phyloP scores from a whole-genome alignment of 495 filamentous ascomycete species.

The Penicillium silybi region DNA sequence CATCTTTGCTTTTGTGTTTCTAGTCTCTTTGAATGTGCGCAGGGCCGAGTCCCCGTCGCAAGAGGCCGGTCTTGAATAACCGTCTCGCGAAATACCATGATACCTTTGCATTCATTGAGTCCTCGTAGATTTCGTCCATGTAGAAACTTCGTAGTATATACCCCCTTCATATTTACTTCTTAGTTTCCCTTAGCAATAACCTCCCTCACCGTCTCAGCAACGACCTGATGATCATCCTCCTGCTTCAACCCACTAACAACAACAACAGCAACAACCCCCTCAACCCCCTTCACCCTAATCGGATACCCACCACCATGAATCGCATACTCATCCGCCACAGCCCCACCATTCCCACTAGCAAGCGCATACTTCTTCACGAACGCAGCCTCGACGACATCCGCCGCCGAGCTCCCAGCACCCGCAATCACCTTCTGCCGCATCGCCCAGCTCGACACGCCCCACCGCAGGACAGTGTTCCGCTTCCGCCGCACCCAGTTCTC shows the following conservation, averaged over 20 bases:
- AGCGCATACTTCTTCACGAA: conserved; percentile 57
- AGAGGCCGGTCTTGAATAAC: conserved; percentile 11
- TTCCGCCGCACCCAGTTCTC: conserved; percentile 60
- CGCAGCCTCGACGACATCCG: conserved; percentile 48
- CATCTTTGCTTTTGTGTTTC: conserved; percentile 23
- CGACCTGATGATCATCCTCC: conserved; percentile 72
- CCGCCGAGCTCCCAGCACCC: conserved; percentile 11
- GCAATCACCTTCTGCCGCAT: conserved; percentile 55
- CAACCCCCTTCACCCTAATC: conserved; percentile 63
- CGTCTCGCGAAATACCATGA: conserved; percentile 30
- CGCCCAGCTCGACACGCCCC: conserved; percentile 61
- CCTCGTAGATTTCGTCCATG: neutral
- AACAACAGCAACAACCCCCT: conserved; percentile 67
- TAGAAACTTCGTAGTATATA: no score
- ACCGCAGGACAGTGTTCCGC: conserved; percentile 66
- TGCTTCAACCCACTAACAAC: conserved; percentile 74
- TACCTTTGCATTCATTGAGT: conserved; percentile 22
- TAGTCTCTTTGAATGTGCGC: conserved; percentile 12
- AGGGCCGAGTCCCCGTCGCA: conserved; percentile 13
- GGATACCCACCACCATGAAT: conserved; percentile 74
- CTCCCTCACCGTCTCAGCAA: conserved; percentile 60
- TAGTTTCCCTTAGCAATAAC: conserved; percentile 28
- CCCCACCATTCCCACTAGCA: conserved; percentile 35
- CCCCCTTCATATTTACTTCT: no score
- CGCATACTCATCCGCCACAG: conserved; percentile 58